Conservation (phyloP, 202 grass and related monocot genomes). For the Panicum virgatum region DNA sequence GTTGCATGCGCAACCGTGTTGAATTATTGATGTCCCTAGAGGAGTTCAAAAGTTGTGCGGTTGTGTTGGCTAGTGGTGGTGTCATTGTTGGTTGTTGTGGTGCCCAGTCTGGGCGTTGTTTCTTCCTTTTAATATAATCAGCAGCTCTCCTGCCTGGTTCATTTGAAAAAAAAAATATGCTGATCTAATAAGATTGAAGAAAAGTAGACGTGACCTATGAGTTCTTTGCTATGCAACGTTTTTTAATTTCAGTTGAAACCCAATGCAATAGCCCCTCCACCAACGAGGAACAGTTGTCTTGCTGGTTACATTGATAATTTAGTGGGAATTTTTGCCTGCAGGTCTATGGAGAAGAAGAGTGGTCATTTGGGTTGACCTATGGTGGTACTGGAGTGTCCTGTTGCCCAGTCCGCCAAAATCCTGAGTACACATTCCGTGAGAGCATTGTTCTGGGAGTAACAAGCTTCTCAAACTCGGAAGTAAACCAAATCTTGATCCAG, state of each 20-base stretch:
- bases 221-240: not conserved
- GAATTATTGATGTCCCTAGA: too few relatives aligned
- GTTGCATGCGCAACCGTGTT: too few relatives aligned
- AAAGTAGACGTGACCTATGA: not conserved
- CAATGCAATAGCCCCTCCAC: not conserved
- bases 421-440: constrained; percentile 89
- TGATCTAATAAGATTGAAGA: not conserved
- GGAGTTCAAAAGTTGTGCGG: too few relatives aligned
- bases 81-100: too few relatives aligned
- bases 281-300: not conserved
- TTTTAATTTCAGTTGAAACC: not conserved
- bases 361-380: constrained; percentile 80
- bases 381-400: constrained; percentile 69
- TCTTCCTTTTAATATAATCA: too few relatives aligned
- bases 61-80: too few relatives aligned
- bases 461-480: constrained; percentile 50
- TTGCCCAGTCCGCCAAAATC: constrained; percentile 66
- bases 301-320: not conserved
- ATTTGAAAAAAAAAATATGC: not conserved
- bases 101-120: too few relatives aligned
- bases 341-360: constrained; percentile 87
- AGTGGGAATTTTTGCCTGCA: constrained; percentile 1
- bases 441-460: constrained; percentile 72
- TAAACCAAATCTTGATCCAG: constrained; percentile 62
- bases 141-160: too few relatives aligned